Evolutionary conservation across 2,329 filamentous ascomycete species (phyloP), one percentile per base, ranked within the genome.

Genomic region (Simplicillium aogashimaense): DNA sequence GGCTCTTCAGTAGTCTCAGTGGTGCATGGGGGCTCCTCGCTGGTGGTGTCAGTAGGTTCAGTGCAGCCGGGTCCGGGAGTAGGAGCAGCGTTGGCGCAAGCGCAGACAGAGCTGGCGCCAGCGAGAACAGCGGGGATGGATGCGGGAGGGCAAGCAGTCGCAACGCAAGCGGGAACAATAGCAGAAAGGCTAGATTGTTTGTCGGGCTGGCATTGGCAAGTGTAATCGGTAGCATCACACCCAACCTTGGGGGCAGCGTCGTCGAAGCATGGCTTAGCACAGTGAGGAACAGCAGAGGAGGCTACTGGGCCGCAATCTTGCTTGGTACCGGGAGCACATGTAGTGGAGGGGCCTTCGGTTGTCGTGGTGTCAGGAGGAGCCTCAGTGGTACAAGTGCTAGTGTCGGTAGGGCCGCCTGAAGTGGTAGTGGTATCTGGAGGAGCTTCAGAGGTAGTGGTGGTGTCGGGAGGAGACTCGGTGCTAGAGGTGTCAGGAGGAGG

Each of bases 91-190:
- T 39, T 44, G 12, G 44, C 44, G 28, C 44, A 53, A 14, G 46
- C 47, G 33, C 51, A 52, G 2, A 53, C 50, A 5, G 43, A 39
- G 20, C 28, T 38, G n/a, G 51, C 50, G 20, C 50, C 51, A 16
- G 38, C 42, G 29, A 52, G 47, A 12, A 54, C 48, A 15, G 43
- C 45, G 11, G 43, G 44, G 25, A 51, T 38, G 6, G 43, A 42
- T 13, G 44, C 44, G 9, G 43, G 34, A 3, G 43, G 44, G 30
- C 51, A 54, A n/a, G 42, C 46, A 1, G 44, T 50, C 1, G 46
- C 43, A 13, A 54, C 50, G 33, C 51, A 54, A 18, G 49, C 48
- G 11, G 47, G 46, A 20, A 54, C 45, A 20, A 47, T 44, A 16
- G 37, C 33, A 10, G 49, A 49, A 15, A 54, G 28, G 14, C 41